Base-by-base conservation (phyloP, 345 rosid species). In the Populus alba region DNA sequence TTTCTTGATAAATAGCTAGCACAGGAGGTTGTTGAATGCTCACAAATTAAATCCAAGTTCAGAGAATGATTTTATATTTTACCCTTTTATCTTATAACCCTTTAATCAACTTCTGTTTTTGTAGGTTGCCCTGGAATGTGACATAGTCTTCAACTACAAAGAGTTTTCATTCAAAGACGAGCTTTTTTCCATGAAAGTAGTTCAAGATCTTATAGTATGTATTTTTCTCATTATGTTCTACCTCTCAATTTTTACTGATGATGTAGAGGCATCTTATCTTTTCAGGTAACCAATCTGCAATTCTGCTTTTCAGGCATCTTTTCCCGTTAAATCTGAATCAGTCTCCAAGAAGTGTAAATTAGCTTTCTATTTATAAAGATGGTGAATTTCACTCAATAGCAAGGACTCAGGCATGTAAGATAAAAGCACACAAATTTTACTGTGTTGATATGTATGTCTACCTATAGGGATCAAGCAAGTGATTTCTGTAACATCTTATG, bases 121-220 rank as follows among this genome's bases (percentile, higher is more conserved):
- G 22, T 5, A 86, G 84, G 82, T 85, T 41, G 70, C 76, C n/a
- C 27, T 87, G 63, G 85, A 80, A 27, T 87, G 86, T 55, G 76
- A 79, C 62, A 35, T 84, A 51, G 31, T 41, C 37, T 41, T 83
- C 53, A 77, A 70, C 12, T 59, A 72, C 25, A 12, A 12, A 65
- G 68, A 77, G 11, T 75, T 87, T 66, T 75, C 80, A 33, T 77
- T 84, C 39, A 66, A 65, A 41, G 73, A 74, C 51, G 85, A 72
- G 31, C 61, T 62, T 55, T 22, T 59, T 37, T 43, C 37, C 16
- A 66, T 29, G 45, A 80, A 63, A 68, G 13, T 57, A 43, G 66
- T 81, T 69, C 55, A 75, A 75, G 61, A 77, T 75, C 61, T 67
- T 17, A 51, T 72, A 25, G 89, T 87, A 77, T 17, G 86, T 83